Base-by-base conservation (phyloP, 2,329 filamentous ascomycete species). In the Penicillium sp. region DNA sequence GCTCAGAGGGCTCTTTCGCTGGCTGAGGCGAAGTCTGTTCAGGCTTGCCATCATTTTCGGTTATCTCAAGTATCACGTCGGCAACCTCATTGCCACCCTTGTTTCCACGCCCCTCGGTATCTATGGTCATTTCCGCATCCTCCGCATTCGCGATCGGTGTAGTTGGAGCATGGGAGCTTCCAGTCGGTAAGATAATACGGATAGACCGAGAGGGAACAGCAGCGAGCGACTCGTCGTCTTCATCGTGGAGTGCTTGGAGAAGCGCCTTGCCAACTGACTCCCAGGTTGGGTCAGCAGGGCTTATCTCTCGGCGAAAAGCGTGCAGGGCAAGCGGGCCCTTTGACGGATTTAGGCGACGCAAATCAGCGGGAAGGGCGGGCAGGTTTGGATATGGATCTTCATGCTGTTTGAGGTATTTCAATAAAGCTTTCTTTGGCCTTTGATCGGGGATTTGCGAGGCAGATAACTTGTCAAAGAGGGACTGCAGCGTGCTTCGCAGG, bases 381-480 rank as follows among this genome's bases (percentile, higher is more conserved):
- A 79, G 65, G 62, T 75, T 74, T 48, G 74, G 73, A 62, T 82
- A 86, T 1, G 80, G 78, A 65, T 84, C 81, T 38, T 82, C 72
- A 40, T 80, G 79, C 45, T 75, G 76, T 62, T 77, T 80, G n/a
- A 86, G 68, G 29, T 78, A 73, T 42, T 74, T 76, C 13, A 80
- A 77, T 13, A 86, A 71, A 45, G 77, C 76, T 58, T 79, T 80
- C 57, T 79, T 81, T 57, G 79, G 76, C 27, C 74, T 73, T 39
- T 78, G 78, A 3, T 80, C 64, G 4, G 82, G 80, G 6, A 77
- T 68, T 61, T 83, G 80, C 39, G 77, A 70, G 25, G 80, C 67
- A 10, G 83, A 84, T 15, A 86, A 68, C 40, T 75, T 76, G 66
- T 87, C 85, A 52, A 81, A 72, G 3, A 87, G 67, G 27, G 76